These are phyloP conservation scores for Arbutus unedo DNA, from an alignment of 148 eudicot species.

Conservation along the genomic window DNA sequence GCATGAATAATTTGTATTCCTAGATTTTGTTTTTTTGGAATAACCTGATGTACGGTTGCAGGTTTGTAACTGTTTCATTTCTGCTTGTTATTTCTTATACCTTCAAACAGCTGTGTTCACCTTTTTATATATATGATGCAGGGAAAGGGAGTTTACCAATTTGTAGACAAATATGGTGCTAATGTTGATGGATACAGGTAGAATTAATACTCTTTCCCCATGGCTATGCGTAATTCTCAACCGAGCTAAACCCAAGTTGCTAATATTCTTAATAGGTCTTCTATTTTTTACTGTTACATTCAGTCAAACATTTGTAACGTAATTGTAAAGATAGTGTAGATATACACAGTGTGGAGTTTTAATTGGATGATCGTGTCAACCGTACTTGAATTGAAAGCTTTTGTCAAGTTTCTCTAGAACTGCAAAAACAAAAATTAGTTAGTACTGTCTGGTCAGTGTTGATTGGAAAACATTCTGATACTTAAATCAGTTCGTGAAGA, in stretches of 20 bases:
- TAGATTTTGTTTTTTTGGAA: not conserved
- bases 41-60: not conserved
- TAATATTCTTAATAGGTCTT: not conserved
- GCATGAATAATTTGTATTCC: no score
- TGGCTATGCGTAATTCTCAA: not conserved
- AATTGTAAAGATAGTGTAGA: not conserved
- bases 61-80: conserved; percentile 1
- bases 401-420: no score
- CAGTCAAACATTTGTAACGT: not conserved
- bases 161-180: conserved; percentile 92
- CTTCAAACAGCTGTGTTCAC: not conserved
- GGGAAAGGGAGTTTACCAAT: conserved; percentile 99
- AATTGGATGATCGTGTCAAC: no score
- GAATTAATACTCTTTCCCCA: not conserved
- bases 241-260: not conserved
- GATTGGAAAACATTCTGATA: no score
- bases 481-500: no score
- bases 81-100: not conserved
- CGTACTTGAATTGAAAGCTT: no score
- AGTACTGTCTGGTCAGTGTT: no score
- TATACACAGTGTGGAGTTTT: not conserved
- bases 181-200: conserved; percentile 98
- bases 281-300: not conserved
- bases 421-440: no score
- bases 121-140: conserved; percentile 21